Evolutionary conservation across 192 early-diverging fungal genomes (phyloP).

Genomic region (Coemansia sp.): DNA sequence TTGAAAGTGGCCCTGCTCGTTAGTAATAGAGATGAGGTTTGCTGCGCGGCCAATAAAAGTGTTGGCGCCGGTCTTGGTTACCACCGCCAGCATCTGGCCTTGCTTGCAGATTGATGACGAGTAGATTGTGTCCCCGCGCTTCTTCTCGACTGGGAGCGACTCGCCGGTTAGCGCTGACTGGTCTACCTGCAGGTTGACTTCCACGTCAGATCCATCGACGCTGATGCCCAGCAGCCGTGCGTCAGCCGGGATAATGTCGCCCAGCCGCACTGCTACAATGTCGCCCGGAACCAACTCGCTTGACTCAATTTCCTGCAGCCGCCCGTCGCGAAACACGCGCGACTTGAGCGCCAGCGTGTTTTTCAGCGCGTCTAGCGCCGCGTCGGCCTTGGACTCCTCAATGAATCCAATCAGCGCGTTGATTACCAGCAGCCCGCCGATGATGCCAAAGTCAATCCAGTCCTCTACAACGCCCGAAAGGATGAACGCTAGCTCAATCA

Average conservation of each 20-base stretch:
- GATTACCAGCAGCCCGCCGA: conserved; percentile 72
- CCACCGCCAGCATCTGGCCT: conserved; percentile 89
- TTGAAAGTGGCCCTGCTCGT: conserved; percentile 95
- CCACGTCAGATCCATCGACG: conserved; percentile 75
- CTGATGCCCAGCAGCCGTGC: conserved; percentile 76
- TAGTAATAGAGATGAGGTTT: conserved; percentile 87
- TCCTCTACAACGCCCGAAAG: conserved; percentile 74
- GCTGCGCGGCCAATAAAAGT: conserved; percentile 97
- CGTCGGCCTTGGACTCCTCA: conserved; percentile 92
- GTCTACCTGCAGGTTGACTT: conserved; percentile 82
- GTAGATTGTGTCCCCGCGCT: conserved; percentile 79
- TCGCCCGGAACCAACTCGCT: conserved; percentile 86
- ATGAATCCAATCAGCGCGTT: conserved; percentile 93
- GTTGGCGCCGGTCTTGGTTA: conserved; percentile 87
- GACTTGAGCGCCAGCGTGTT: conserved; percentile 90
- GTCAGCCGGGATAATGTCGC: conserved; percentile 95
- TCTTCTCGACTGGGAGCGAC: conserved; percentile 85
- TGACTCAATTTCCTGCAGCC: conserved; percentile 72
- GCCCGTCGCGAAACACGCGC: conserved; percentile 75
- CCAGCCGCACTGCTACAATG: conserved; percentile 85
- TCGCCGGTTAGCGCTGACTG: conserved; percentile 94
- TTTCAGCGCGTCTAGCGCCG: conserved; percentile 90
- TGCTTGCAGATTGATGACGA: conserved; percentile 94
- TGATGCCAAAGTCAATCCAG: conserved; percentile 84
- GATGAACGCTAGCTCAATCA: conserved; percentile 87